These are phyloP conservation scores for Incumbomyces lentus DNA, from an alignment of 2,329 filamentous ascomycete genomes.

Conservation along the genomic window DNA sequence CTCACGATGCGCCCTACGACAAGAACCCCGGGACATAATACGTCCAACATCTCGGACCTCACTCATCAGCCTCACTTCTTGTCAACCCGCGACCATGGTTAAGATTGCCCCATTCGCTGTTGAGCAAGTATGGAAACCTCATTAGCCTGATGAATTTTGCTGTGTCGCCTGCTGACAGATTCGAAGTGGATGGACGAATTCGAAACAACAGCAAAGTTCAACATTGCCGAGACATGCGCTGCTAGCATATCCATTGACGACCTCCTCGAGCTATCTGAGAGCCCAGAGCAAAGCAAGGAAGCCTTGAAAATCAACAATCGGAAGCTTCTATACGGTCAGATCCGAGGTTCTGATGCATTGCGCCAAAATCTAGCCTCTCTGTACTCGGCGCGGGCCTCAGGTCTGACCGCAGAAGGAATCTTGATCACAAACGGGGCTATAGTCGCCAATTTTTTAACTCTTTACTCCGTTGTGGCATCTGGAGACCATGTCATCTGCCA, in stretches of 20 bases:
- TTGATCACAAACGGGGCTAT: slow-evolving; percentile 75
- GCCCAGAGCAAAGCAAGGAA: slow-evolving; percentile 22
- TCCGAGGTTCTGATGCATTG: slow-evolving; percentile 21
- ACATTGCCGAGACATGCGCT: slow-evolving; percentile 68
- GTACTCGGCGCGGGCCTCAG: slow-evolving; percentile 13
- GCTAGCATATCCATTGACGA: slow-evolving; percentile 60
- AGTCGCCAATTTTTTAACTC: slow-evolving; percentile 64
- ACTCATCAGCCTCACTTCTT: background rate
- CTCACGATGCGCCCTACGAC: background rate
- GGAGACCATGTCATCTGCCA: slow-evolving; percentile 79
- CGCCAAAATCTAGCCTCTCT: slow-evolving; percentile 23
- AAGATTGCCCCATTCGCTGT: slow-evolving; percentile 9
- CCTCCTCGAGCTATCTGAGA: slow-evolving; percentile 46
- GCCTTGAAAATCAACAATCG: slow-evolving; percentile 15
- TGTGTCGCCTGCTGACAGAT: background rate
- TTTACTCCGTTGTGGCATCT: slow-evolving; percentile 59
- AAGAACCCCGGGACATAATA: background rate
- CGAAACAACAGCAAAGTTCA: slow-evolving; percentile 45
- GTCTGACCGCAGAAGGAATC: slow-evolving; percentile 49
- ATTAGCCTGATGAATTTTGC: background rate
- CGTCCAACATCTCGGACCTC: background rate
- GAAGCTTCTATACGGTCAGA: slow-evolving; percentile 21
- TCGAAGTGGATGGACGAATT: slow-evolving; percentile 49
- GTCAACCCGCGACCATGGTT: slow-evolving; percentile 3
- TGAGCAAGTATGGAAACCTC: slow-evolving; percentile 4